phyloP scores from a whole-genome alignment of 331 rosid species.

The Quercus tomentella region DNA sequence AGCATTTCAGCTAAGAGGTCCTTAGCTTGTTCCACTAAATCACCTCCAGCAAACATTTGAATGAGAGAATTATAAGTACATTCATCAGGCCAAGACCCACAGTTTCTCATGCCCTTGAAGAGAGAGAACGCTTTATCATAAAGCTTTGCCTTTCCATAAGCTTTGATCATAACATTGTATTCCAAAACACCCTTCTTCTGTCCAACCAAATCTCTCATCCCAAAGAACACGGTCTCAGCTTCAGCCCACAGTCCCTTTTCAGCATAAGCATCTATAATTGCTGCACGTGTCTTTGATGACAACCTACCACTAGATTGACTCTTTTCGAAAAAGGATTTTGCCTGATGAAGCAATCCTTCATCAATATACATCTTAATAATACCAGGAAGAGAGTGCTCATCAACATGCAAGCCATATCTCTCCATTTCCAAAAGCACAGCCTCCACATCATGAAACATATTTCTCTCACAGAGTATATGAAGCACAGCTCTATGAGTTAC shows the following conservation, averaged over 20 bases:
- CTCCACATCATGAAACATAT: slow-evolving; percentile 68
- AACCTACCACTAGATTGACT: slow-evolving; percentile 30
- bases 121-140: slow-evolving; percentile 65
- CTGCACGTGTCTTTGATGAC: slow-evolving; percentile 54
- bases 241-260: slow-evolving; percentile 79
- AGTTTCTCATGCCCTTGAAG: slow-evolving; percentile 72
- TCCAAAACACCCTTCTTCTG: slow-evolving; percentile 58
- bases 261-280: slow-evolving; percentile 75
- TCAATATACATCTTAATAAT: slow-evolving; percentile 70
- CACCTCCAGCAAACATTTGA: slow-evolving; percentile 86
- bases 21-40: slow-evolving; percentile 64
- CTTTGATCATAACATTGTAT: slow-evolving; percentile 85
- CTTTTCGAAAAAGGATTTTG: slow-evolving; percentile 47
- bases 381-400: slow-evolving; percentile 71
- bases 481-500: slow-evolving; percentile 79
- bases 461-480: slow-evolving; percentile 51
- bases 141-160: slow-evolving; percentile 71
- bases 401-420: slow-evolving; percentile 34
- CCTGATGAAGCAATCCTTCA: slow-evolving; percentile 53
- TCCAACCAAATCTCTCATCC: slow-evolving; percentile 43
- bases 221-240: slow-evolving; percentile 61
- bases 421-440: slow-evolving; percentile 67
- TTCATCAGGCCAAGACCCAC: slow-evolving; percentile 72
- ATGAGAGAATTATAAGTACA: slow-evolving; percentile 82
- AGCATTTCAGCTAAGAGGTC: slow-evolving; percentile 69